Evolutionary conservation across 495 filamentous ascomycete genomes (phyloP).

Genomic region (Daldinia concentrica): DNA sequence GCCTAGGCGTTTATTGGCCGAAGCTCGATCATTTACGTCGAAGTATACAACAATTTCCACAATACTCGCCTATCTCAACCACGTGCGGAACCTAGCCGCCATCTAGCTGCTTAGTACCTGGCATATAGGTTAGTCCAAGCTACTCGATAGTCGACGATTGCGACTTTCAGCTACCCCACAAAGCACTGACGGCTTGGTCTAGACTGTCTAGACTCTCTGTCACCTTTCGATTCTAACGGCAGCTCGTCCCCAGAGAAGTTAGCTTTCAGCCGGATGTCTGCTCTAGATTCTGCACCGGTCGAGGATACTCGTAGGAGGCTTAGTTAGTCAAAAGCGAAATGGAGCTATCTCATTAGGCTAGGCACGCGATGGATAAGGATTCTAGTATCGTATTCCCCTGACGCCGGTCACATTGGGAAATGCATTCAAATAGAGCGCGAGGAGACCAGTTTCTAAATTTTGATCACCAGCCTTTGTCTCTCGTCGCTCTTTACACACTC

Average conservation of each 20-base stretch:
- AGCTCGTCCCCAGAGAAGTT: constrained; percentile 10
- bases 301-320: background rate
- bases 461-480: background rate
- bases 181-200: constrained; percentile 11
- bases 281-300: background rate
- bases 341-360: background rate
- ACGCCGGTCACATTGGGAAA: background rate
- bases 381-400: constrained; percentile 6
- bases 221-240: constrained; percentile 6
- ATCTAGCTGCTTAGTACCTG: constrained; percentile 13
- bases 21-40: constrained; percentile 9
- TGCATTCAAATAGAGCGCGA: constrained; percentile 16
- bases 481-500: constrained; percentile 27
- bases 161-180: constrained; percentile 24
- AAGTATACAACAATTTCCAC: constrained; percentile 4
- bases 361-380: background rate
- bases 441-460: background rate
- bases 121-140: background rate
- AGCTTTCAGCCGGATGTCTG: constrained; percentile 10
- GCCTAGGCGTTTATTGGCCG: background rate
- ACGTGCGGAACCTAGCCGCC: constrained; percentile 2
- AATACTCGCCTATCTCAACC: constrained; percentile 16
- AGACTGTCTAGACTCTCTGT: constrained; percentile 11
- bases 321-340: background rate
- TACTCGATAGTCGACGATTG: constrained; percentile 14